These are phyloP conservation scores for Erysimum cheiri DNA, from an alignment of 441 rosid species.

Conservation along the genomic window DNA sequence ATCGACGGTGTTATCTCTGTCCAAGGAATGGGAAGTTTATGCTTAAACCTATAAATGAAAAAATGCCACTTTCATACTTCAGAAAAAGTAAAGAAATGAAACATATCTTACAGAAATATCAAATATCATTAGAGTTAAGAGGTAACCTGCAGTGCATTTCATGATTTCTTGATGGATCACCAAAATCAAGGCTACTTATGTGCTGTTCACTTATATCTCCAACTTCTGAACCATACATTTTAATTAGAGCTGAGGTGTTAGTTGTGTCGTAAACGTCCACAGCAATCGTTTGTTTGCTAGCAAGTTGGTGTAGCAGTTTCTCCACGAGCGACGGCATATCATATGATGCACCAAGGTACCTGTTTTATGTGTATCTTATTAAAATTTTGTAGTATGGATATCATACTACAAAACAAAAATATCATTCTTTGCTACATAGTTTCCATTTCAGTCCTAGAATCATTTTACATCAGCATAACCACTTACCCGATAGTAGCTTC, in stretches of 20 bases:
- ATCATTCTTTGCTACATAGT: neutral
- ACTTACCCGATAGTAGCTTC: slow-evolving; percentile 82
- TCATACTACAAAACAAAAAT: neutral
- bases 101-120: slow-evolving; percentile 18
- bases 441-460: neutral
- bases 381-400: slow-evolving; percentile 1
- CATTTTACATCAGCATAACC: slow-evolving; percentile 7
- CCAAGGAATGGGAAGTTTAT: slow-evolving; percentile 82
- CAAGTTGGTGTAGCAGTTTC: slow-evolving; percentile 94
- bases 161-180: slow-evolving; percentile 90
- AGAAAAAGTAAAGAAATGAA: slow-evolving; percentile 35
- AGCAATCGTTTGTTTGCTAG: slow-evolving; percentile 87
- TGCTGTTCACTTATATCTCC: slow-evolving; percentile 68
- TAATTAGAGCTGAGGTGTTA: slow-evolving; percentile 65
- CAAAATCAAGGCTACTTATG: slow-evolving; percentile 81
- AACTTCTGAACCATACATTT: slow-evolving; percentile 86
- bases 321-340: slow-evolving; percentile 98
- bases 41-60: slow-evolving; percentile 72
- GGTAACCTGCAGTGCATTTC: slow-evolving; percentile 97
- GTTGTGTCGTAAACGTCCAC: slow-evolving; percentile 96
- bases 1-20: slow-evolving; percentile 68
- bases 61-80: slow-evolving; percentile 24
- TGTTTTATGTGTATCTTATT: slow-evolving; percentile 35
- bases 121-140: slow-evolving; percentile 22
- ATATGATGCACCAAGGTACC: slow-evolving; percentile 96